Conservation (phyloP, 1,284 basidiomycete genomes). For the Moesziomyces parantarcticus region DNA sequence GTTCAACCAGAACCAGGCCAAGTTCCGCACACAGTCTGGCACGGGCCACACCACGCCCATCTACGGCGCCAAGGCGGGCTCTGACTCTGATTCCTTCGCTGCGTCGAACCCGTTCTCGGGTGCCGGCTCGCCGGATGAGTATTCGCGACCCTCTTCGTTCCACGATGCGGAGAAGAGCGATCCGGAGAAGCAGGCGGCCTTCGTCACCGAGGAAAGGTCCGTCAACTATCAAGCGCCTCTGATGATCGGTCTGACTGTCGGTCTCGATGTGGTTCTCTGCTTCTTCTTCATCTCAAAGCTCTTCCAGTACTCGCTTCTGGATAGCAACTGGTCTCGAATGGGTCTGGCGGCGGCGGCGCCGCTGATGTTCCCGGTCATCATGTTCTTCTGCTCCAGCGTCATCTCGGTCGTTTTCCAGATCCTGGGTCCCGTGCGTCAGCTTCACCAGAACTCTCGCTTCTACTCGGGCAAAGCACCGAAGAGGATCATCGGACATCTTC, state of each 20-base stretch:
- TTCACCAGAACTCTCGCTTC: slow-evolving; percentile 69
- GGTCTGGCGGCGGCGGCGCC: slow-evolving; percentile 73
- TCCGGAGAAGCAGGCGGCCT: slow-evolving; percentile 29
- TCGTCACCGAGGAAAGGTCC: slow-evolving; percentile 68
- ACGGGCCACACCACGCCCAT: slow-evolving; percentile 5
- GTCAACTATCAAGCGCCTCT: slow-evolving; percentile 81
- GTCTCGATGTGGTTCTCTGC: slow-evolving; percentile 70
- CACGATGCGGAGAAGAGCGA: slow-evolving; percentile 1
- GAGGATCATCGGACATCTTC: slow-evolving; percentile 77
- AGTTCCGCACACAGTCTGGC: slow-evolving; percentile 11
- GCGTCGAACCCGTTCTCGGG: slow-evolving; percentile 20
- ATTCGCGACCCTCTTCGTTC: not conserved
- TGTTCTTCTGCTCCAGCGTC: slow-evolving; percentile 74
- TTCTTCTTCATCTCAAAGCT: slow-evolving; percentile 75
- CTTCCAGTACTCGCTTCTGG: slow-evolving; percentile 77
- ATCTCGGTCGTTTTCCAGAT: slow-evolving; percentile 68
- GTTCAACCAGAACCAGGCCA: slow-evolving; percentile 35
- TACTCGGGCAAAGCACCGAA: slow-evolving; percentile 69
- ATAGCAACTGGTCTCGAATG: slow-evolving; percentile 76
- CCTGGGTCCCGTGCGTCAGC: slow-evolving; percentile 75
- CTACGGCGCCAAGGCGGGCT: slow-evolving; percentile 5
- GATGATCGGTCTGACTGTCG: slow-evolving; percentile 77
- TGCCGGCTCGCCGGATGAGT: not conserved
- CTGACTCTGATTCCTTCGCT: slow-evolving; percentile 8
- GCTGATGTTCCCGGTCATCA: slow-evolving; percentile 76